Evolutionary conservation across 2,329 filamentous ascomycete genomes (phyloP).

Genomic region (Pezicula carpinea): DNA sequence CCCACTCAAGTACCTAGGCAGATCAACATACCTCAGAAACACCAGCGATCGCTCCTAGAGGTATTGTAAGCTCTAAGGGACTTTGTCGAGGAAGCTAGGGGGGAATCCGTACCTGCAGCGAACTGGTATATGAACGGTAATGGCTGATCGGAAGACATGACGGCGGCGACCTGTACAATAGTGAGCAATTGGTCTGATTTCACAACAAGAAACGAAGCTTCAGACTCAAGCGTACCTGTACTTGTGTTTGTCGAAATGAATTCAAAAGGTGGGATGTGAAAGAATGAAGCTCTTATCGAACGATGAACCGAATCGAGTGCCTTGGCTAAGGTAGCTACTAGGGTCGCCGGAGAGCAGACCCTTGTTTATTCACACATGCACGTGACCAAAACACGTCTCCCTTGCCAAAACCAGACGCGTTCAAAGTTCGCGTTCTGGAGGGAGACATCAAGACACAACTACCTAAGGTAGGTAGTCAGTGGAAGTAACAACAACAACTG

Average conservation of each 20-base stretch:
- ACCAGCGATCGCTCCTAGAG: conserved; percentile 81
- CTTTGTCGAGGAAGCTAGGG: conserved; percentile 14
- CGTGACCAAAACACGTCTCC: too few relatives aligned
- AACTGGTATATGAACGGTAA: conserved; percentile 95
- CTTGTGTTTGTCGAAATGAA: neutral
- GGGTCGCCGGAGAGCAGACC: too few relatives aligned
- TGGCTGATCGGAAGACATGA: conserved; percentile 66
- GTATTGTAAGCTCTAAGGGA: conserved; percentile 25
- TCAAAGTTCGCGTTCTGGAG: too few relatives aligned
- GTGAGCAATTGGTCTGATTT: neutral
- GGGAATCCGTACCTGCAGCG: conserved; percentile 64
- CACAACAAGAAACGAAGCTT: neutral
- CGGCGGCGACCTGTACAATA: conserved; percentile 26
- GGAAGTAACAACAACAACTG: too few relatives aligned
- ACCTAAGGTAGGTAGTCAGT: too few relatives aligned
- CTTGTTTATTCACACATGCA: too few relatives aligned
- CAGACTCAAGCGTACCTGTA: neutral
- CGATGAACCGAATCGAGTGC: too few relatives aligned
- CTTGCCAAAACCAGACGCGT: too few relatives aligned
- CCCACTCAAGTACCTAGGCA: neutral
- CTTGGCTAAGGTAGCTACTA: too few relatives aligned
- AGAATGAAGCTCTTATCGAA: too few relatives aligned
- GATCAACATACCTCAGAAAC: conserved; percentile 81
- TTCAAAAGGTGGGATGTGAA: too few relatives aligned
- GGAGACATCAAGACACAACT: too few relatives aligned